Conservation (phyloP, 2,329 filamentous ascomycete genomes). For the Drechmeria coniospora region DNA sequence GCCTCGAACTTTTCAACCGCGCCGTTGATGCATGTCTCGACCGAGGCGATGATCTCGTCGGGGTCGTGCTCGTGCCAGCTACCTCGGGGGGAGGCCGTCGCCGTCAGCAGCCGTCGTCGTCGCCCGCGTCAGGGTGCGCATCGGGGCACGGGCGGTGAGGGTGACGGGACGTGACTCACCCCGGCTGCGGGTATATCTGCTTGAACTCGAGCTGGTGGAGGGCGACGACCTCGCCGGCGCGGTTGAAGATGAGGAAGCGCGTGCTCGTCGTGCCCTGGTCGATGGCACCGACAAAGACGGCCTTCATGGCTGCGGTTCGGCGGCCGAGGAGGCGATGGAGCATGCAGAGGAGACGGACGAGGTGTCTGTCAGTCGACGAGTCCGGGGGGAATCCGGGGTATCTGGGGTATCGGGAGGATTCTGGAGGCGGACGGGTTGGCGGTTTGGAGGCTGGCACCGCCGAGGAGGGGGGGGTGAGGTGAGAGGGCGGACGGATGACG, state of each 20-base stretch:
- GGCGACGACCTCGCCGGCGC: slow-evolving; percentile 51
- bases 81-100: slow-evolving; percentile 3
- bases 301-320: slow-evolving; percentile 9
- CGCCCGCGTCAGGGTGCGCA: too few relatives aligned
- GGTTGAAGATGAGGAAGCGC: slow-evolving; percentile 65
- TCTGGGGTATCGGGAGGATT: neutral
- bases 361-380: too few relatives aligned
- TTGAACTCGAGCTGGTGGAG: slow-evolving; percentile 63
- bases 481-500: too few relatives aligned
- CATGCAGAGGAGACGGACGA: too few relatives aligned
- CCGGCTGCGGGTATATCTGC: slow-evolving; percentile 59
- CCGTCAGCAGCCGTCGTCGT: neutral
- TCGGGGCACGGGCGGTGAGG: neutral
- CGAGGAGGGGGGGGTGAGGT: too few relatives aligned
- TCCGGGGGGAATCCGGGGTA: slow-evolving; percentile 1
- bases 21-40: slow-evolving; percentile 61
- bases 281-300: slow-evolving; percentile 55
- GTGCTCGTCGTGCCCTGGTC: slow-evolving; percentile 70
- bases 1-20: slow-evolving; percentile 54
- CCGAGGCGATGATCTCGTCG: slow-evolving; percentile 54
- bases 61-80: slow-evolving; percentile 83
- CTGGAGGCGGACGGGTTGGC: too few relatives aligned
- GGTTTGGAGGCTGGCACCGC: too few relatives aligned
- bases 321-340: slow-evolving; percentile 10
- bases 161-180: slow-evolving; percentile 30